phyloP scores from a whole-genome alignment of 2,329 filamentous ascomycete species.

The Gaeumannomyces tritici region DNA sequence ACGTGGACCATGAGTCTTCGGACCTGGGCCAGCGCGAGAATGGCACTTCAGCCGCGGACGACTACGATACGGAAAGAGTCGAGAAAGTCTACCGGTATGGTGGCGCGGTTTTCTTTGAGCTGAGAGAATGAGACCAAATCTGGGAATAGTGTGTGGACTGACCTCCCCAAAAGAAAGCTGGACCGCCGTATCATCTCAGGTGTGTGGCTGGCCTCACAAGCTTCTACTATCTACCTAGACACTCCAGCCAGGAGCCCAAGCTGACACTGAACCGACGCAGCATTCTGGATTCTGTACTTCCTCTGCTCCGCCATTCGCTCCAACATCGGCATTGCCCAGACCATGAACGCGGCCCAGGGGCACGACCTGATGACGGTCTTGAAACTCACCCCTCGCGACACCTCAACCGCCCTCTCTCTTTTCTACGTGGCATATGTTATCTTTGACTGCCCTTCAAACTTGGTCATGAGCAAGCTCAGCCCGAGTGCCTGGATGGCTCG shows the following conservation, averaged over 20 bases:
- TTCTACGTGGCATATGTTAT: constrained; percentile 92
- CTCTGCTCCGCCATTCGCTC: constrained; percentile 85
- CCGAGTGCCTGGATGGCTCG: constrained; percentile 87
- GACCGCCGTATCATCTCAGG: constrained; percentile 51
- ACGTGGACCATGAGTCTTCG: constrained; percentile 7
- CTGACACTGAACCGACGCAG: constrained; percentile 22
- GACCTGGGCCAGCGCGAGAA: constrained; percentile 10
- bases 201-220: constrained; percentile 14
- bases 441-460: constrained; percentile 81
- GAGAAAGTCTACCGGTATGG: constrained; percentile 41
- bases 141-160: not conserved
- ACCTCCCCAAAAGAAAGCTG: constrained; percentile 31
- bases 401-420: constrained; percentile 73
- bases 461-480: constrained; percentile 77
- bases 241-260: not conserved
- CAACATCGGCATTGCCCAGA: constrained; percentile 89
- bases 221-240: not conserved
- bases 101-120: not conserved
- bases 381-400: constrained; percentile 60
- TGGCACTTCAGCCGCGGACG: constrained; percentile 12
- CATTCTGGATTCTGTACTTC: constrained; percentile 88
- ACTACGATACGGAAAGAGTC: constrained; percentile 41
- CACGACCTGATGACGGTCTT: constrained; percentile 71
- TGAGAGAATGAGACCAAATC: not conserved
- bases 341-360: constrained; percentile 65